Percentiles rank a stretch among this genome's conserved stretches.
Evolutionary conservation across 257 asterid genomes (phyloP).

Genomic region (Gardenia jasminoides): DNA sequence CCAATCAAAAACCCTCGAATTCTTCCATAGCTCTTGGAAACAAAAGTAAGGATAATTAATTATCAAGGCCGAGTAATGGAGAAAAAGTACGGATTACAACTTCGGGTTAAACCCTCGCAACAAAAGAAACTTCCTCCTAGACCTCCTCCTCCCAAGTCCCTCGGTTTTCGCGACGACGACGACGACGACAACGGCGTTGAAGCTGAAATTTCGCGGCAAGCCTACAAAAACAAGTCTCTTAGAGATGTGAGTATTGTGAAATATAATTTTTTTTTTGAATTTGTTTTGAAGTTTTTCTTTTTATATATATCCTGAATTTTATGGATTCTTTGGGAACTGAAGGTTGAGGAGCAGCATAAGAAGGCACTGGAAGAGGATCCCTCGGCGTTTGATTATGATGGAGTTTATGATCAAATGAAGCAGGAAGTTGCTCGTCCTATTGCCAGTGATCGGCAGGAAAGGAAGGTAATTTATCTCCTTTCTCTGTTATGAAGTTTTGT

Average conservation of each 20-base stretch:
- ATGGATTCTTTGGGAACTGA: not conserved
- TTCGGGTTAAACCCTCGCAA: constrained; percentile 65
- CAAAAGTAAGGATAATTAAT: not conserved
- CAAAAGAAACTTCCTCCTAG: constrained; percentile 63
- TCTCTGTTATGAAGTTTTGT: not conserved
- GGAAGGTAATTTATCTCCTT: constrained; percentile 43
- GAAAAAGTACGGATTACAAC: constrained; percentile 70
- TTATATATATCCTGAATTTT: constrained; percentile 3
- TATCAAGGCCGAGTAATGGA: constrained; percentile 29
- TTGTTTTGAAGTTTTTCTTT: not conserved
- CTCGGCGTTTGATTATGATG: constrained; percentile 82
- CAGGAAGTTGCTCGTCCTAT: constrained; percentile 67
- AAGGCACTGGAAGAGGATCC: constrained; percentile 95
- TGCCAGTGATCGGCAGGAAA: constrained; percentile 62
- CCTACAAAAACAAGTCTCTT: constrained; percentile 71
- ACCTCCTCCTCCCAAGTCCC: constrained; percentile 54
- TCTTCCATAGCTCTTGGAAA: not conserved
- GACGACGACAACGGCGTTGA: constrained; percentile 69
- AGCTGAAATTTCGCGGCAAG: constrained; percentile 77
- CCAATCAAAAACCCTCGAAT: not conserved
- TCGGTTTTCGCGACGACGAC: constrained; percentile 56
- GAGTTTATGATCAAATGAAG: constrained; percentile 86
- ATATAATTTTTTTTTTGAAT: not conserved
- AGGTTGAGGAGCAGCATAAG: constrained; percentile 91
- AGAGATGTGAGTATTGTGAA: constrained; percentile 54